Evolutionary conservation across 2,329 filamentous ascomycete genomes (phyloP), one percentile per base, ranked within the genome.

Genomic region (Fusarium setosum): DNA sequence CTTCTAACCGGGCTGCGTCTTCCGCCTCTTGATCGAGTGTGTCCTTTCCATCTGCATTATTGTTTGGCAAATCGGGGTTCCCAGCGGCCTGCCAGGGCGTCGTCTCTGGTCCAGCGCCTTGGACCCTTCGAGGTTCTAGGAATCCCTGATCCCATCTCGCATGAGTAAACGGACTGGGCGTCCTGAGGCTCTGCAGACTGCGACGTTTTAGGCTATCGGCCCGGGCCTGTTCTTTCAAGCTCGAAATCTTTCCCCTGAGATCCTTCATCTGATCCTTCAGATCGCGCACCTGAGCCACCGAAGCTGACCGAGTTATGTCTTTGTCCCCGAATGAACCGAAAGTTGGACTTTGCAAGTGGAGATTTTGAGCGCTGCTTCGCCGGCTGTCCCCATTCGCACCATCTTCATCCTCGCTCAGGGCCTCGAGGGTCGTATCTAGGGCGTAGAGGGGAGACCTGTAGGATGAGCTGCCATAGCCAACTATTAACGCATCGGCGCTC

Each of bases 191-290:
- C 69, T 93, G 90, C 51, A 94, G 77, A 75, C 92, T 97, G 55
- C 90, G 87, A 49, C 94, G 86, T 72, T 92, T 90, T 71, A 96
- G 77, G 69, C 87, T 93, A 69, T 97, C 94, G 58, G 91, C 92
- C 18, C 91, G 87, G 0, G 92, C 91, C 70, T 93, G 90, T 63
- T 94, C 89, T 69, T 92, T 91, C 38, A 97, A 78, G 15, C 84
- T 91, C 2, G 93, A 94, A 32, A 97, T 94, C 72, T 93, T 93
- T 60, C 92, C 92, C 73, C 94, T 94, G 44, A 97, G 83, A 52
- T 92, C 93, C 56, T 91, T 89, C 86, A 97, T 92, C 75, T 97
- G 93, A 67, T 93, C 90, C 61, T 93, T 92, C 40, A 97, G 82
- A 50, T 87, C 86, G 9, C 90, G 88, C 73, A 92, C 88, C 72